A percentile compares a stretch with the other conserved stretches of the same genome.
phyloP scores from a whole-genome alignment of 1,139 yeast genomes.

The Lodderomyces pseudojiufengensis region DNA sequence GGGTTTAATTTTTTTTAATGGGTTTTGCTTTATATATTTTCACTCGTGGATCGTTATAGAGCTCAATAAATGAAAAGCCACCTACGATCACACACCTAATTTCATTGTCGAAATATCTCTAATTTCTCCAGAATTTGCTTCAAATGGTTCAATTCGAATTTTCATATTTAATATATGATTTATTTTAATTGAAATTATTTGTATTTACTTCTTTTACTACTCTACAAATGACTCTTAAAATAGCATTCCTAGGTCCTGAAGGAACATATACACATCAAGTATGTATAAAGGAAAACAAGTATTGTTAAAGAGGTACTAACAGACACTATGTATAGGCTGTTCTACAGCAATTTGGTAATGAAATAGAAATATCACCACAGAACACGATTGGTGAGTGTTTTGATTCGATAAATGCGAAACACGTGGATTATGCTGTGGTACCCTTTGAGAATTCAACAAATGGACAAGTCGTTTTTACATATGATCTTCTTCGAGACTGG shows the following conservation, averaged over 20 bases:
- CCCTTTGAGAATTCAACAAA: conserved; percentile 95
- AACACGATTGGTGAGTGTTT: conserved; percentile 63
- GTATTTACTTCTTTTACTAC: background rate
- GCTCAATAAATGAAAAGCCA: conserved; percentile 57
- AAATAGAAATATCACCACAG: conserved; percentile 42
- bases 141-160: conserved; percentile 1
- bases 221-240: conserved; percentile 24
- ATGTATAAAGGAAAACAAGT: conserved; percentile 21
- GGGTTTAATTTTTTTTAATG: conserved; percentile 6
- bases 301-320: conserved; percentile 2
- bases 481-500: conserved; percentile 76
- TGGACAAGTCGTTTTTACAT: conserved; percentile 86
- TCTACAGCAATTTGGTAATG: conserved; percentile 61
- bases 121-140: too few species aligned
- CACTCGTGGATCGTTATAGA: conserved; percentile 47
- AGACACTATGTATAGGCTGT: conserved; percentile 53
- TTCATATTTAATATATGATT: conserved; percentile 3
- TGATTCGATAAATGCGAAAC: conserved; percentile 39
- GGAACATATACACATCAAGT: conserved; percentile 93
- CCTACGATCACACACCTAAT: conserved; percentile 46
- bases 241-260: conserved; percentile 80
- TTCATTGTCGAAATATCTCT: background rate
- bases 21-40: conserved; percentile 24
- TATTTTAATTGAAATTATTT: background rate
- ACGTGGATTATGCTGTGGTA: conserved; percentile 71